Percentiles rank a stretch among this genome's conserved stretches.
phyloP scores from a whole-genome alignment of 257 asterid genomes.

The Solanum ahanhuiri region DNA sequence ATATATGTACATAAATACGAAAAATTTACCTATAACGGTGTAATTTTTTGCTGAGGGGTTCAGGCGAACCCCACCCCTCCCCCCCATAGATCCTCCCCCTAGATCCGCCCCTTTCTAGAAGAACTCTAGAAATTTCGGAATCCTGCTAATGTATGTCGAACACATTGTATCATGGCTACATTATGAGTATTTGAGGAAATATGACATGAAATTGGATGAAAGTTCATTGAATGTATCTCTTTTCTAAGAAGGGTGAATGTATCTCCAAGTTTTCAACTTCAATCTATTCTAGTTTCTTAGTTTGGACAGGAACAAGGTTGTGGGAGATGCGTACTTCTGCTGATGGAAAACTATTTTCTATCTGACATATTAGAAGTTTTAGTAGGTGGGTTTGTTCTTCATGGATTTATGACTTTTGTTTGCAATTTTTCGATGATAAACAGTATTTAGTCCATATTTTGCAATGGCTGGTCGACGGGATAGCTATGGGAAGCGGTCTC shows the following conservation, averaged over 20 bases:
- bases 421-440: background rate
- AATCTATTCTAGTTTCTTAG: background rate
- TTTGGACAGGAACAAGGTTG: background rate
- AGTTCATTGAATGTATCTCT: background rate
- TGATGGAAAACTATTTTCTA: background rate
- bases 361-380: background rate
- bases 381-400: background rate
- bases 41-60: background rate
- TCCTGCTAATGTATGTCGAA: background rate
- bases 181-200: background rate
- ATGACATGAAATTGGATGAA: background rate
- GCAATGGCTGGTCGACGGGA: constrained; percentile 13
- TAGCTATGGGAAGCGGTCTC: constrained; percentile 12
- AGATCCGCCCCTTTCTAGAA: background rate
- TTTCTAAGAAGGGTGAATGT: background rate
- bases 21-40: background rate
- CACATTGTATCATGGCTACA: background rate
- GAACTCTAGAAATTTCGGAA: background rate
- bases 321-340: background rate
- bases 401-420: background rate
- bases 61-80: background rate
- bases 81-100: too few relatives aligned
- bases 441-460: background rate
- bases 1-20: background rate
- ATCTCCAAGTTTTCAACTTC: background rate